Base-by-base conservation (phyloP, 2,329 filamentous ascomycete species). In the Penicillium sp. region DNA sequence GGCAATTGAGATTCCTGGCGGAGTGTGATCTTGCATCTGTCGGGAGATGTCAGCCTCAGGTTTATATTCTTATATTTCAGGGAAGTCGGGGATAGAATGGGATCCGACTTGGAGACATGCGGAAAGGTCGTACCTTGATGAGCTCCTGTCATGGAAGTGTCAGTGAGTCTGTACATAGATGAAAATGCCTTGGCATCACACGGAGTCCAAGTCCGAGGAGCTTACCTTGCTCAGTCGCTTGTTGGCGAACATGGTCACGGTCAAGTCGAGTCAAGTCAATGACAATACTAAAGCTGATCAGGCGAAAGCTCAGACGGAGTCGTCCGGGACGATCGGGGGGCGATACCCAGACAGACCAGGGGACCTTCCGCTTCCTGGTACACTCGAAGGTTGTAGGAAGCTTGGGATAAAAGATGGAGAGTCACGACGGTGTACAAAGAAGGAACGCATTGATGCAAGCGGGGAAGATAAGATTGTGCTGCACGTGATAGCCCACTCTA, bases 1-100 rank as follows among this genome's bases (percentile, higher is more conserved):
- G 49, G 94, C 82, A 40, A 97, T 81, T 40, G 80, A 77, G 68
- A 98, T 95, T 51, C 82, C 82, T 0, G 79, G 80, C 3, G 81
- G 79, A 5, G 82, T 72, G 56, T 76, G 74, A 38, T 74, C 73
- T 61, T 82, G 73, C 63, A 82, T 74, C 77, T 82, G 35, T 13
- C 26, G 28, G 14, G 14, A 44, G 38, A 35, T 11, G 11, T 37
- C 14, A 37, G 29, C 14, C 16, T 18, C 4, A 1, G 11, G 10
- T 9, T 3, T 7, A 31, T 42, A 1, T 3, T 7, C 4, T 3
- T 7, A 31, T 42, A 1, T 3, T 7, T 11, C 3, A n/a, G 16
- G 13, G 9, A 24, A 18, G 14, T n/a, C 16, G n/a, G 35, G 47
- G 6, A n/a, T 11, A 42, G 22, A 14, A 24, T 14, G 4, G 20